These are phyloP conservation scores for Aspergillus tubingensis DNA, from an alignment of 2,329 filamentous ascomycete species.

Conservation along the genomic window DNA sequence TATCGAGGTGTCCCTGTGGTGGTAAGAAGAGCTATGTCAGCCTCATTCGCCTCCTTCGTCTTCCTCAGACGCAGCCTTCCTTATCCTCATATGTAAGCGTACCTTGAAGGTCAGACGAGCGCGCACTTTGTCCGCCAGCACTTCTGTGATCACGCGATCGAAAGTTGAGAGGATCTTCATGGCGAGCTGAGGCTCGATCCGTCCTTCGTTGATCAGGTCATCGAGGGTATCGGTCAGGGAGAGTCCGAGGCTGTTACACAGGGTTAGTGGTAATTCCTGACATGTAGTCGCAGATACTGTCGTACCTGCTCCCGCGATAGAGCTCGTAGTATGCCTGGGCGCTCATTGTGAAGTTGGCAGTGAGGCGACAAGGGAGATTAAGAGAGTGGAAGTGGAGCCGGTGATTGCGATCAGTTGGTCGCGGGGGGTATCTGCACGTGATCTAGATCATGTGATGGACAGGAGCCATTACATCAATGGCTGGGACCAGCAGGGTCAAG, in stretches of 20 bases:
- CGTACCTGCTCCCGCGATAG: conserved; percentile 95
- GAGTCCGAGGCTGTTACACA: conserved; percentile 73
- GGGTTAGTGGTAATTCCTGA: not conserved
- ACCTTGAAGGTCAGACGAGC: conserved; percentile 94
- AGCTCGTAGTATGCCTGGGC: conserved; percentile 78
- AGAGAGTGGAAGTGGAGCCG: conserved; percentile 8
- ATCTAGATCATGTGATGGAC: conserved; percentile 7
- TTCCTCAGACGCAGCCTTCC: no score
- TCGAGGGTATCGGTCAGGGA: conserved; percentile 96
- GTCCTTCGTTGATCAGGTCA: conserved; percentile 88
- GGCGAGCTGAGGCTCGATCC: conserved; percentile 95
- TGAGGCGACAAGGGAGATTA: conserved; percentile 8
- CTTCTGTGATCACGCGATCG: conserved; percentile 88
- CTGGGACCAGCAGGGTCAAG: not conserved
- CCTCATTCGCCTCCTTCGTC: not conserved
- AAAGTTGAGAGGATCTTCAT: conserved; percentile 98
- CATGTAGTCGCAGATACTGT: not conserved
- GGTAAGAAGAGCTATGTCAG: conserved; percentile 19
- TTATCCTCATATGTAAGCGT: conserved; percentile 26
- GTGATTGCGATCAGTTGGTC: not conserved
- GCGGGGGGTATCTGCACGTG: conserved; percentile 18
- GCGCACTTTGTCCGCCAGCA: conserved; percentile 89
- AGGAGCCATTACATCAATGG: conserved; percentile 9
- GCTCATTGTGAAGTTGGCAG: conserved; percentile 44
- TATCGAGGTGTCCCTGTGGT: conserved; percentile 85